Evolutionary conservation across 805 yeast genomes (phyloP).

Genomic region (Candida loeiensis): DNA sequence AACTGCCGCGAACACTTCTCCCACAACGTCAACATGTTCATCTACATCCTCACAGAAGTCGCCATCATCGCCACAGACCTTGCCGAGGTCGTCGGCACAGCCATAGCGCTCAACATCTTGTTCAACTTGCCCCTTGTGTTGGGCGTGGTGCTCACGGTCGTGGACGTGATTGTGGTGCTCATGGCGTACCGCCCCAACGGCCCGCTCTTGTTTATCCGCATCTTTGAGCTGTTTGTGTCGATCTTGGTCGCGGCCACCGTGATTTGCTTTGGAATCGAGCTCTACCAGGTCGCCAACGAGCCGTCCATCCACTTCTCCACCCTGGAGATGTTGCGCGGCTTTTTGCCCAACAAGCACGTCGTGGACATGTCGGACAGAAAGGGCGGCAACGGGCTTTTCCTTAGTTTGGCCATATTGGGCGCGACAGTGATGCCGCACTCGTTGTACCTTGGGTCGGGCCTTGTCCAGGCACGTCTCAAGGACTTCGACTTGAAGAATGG

Average conservation of each 20-base stretch:
- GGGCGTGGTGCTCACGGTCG: slow-evolving; percentile 81
- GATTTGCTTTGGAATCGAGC: slow-evolving; percentile 75
- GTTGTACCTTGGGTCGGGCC: slow-evolving; percentile 76
- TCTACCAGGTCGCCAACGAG: slow-evolving; percentile 60
- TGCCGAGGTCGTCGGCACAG: slow-evolving; percentile 98
- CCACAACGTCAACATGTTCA: slow-evolving; percentile 49
- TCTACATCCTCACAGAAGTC: slow-evolving; percentile 78
- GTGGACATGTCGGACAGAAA: slow-evolving; percentile 22
- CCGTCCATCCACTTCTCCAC: slow-evolving; percentile 41
- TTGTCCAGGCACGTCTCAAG: slow-evolving; percentile 78
- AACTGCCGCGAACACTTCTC: slow-evolving; percentile 78
- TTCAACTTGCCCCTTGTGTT: slow-evolving; percentile 73
- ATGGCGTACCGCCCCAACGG: slow-evolving; percentile 87
- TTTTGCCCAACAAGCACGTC: slow-evolving; percentile 47
- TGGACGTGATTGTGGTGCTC: slow-evolving; percentile 81
- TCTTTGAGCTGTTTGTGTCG: slow-evolving; percentile 81
- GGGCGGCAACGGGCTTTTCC: slow-evolving; percentile 56
- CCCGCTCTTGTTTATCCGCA: slow-evolving; percentile 69
- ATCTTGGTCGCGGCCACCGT: slow-evolving; percentile 77
- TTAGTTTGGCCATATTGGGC: slow-evolving; percentile 81
- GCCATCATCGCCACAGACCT: slow-evolving; percentile 95
- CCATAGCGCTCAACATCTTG: slow-evolving; percentile 83
- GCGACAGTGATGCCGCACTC: slow-evolving; percentile 97
- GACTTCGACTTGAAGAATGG: slow-evolving; percentile 73
- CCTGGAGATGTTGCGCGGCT: slow-evolving; percentile 62